phyloP scores from a whole-genome alignment of 345 rosid genomes.

The Psidium friedrichsthalianum region DNA sequence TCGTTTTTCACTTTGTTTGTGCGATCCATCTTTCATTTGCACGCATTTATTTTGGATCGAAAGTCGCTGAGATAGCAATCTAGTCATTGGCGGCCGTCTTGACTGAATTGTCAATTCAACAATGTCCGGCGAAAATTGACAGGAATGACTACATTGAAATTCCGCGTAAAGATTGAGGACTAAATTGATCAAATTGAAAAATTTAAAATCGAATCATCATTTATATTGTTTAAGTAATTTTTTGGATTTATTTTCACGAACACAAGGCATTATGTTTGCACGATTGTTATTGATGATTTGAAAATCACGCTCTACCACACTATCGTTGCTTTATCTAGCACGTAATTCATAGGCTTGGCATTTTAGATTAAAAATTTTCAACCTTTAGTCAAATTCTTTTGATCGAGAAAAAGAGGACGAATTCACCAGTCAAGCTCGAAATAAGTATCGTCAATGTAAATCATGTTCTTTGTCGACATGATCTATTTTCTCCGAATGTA shows the following conservation, averaged over 20 bases:
- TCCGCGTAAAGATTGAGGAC: too few species aligned
- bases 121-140: too few species aligned
- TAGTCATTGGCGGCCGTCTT: too few species aligned
- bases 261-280: not conserved
- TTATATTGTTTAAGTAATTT: not conserved
- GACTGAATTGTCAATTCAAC: too few species aligned
- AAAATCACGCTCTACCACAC: too few species aligned
- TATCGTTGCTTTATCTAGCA: not conserved
- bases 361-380: not conserved
- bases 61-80: too few species aligned
- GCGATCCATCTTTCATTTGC: not conserved
- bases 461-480: fast-evolving
- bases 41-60: not conserved
- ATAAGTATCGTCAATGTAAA: not conserved
- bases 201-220: not conserved
- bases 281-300: not conserved
- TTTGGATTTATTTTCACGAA: not conserved
- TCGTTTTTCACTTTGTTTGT: not conserved
- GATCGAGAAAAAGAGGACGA: not conserved
- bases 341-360: not conserved
- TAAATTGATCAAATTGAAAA: too few species aligned
- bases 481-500: not conserved
- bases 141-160: too few species aligned
- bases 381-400: not conserved
- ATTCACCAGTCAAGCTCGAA: not conserved